phyloP scores from a whole-genome alignment of 2,329 filamentous ascomycete genomes.

The Fusarium nisikadoi region DNA sequence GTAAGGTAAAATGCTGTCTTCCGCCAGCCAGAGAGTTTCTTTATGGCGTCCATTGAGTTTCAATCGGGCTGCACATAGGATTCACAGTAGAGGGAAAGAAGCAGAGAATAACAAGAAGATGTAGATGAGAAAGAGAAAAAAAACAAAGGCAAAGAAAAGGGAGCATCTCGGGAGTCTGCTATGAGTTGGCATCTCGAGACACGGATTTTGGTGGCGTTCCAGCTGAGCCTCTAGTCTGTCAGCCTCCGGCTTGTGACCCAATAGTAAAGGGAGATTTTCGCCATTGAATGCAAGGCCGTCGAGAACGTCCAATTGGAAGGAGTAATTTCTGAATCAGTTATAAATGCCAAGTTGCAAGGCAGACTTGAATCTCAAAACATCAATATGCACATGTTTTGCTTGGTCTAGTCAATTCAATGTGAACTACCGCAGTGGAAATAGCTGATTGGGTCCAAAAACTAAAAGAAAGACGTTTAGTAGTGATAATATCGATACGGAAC shows the following conservation, averaged over 20 bases:
- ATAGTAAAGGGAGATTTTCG: background rate
- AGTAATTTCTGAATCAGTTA: background rate
- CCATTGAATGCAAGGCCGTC: rapidly evolving
- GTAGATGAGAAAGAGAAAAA: background rate
- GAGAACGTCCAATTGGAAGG: rapidly evolving
- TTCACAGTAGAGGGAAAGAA: background rate
- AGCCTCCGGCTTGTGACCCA: background rate
- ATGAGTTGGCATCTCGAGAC: background rate
- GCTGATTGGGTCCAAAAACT: rapidly evolving
- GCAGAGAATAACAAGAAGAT: background rate
- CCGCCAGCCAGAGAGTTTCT: background rate
- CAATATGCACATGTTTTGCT: background rate
- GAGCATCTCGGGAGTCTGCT: rapidly evolving
- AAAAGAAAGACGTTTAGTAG: rapidly evolving
- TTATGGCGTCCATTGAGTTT: background rate
- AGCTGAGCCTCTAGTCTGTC: background rate
- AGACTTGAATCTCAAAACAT: rapidly evolving
- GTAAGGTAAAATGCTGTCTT: rapidly evolving
- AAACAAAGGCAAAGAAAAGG: background rate
- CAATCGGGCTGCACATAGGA: rapidly evolving
- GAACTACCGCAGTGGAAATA: background rate
- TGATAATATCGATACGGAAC: rapidly evolving
- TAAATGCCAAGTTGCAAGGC: background rate
- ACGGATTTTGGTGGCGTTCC: background rate
- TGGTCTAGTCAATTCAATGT: rapidly evolving